Percentiles rank a stretch among this genome's conserved stretches.
phyloP scores from a whole-genome alignment of 345 rosid genomes.

The Heritiera littoralis region DNA sequence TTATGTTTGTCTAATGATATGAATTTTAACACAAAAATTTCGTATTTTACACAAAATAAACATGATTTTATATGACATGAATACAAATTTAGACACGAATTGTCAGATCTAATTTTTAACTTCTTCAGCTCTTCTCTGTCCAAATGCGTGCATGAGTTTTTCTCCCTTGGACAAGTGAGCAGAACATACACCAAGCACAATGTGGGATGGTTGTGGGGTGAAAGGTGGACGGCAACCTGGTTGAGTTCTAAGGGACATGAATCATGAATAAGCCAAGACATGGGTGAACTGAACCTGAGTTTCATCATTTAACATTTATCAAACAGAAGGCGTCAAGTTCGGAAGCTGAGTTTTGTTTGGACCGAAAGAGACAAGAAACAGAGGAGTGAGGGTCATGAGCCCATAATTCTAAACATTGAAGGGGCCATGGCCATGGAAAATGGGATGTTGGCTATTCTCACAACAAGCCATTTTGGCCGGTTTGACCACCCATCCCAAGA shows the following conservation, averaged over 20 bases:
- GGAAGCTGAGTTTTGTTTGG: slow-evolving; percentile 9
- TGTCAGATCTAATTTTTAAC: too few species aligned
- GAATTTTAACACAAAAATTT: too few species aligned
- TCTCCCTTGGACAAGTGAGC: neutral
- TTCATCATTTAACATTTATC: neutral
- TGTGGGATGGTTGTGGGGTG: neutral
- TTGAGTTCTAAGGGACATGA: neutral
- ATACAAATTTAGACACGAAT: too few species aligned
- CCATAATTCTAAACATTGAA: slow-evolving; percentile 25
- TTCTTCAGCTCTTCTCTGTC: neutral
- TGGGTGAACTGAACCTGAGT: neutral
- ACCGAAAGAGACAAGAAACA: slow-evolving; percentile 25
- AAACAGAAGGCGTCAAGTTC: neutral
- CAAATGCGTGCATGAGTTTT: slow-evolving; percentile 14
- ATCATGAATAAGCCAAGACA: neutral
- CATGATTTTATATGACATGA: too few species aligned
- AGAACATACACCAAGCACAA: slow-evolving; percentile 4
- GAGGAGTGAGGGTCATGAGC: neutral
- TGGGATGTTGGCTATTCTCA: slow-evolving; percentile 40
- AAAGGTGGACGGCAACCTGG: neutral
- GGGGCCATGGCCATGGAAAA: slow-evolving; percentile 35
- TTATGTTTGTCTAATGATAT: too few species aligned
- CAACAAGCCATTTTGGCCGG: slow-evolving; percentile 33
- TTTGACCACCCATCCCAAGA: slow-evolving; percentile 7
- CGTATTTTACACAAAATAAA: too few species aligned